A percentile compares a stretch with the other conserved stretches of the same genome.
phyloP scores from a whole-genome alignment of 805 yeast genomes.

The Cyberlindnera petersonii region DNA sequence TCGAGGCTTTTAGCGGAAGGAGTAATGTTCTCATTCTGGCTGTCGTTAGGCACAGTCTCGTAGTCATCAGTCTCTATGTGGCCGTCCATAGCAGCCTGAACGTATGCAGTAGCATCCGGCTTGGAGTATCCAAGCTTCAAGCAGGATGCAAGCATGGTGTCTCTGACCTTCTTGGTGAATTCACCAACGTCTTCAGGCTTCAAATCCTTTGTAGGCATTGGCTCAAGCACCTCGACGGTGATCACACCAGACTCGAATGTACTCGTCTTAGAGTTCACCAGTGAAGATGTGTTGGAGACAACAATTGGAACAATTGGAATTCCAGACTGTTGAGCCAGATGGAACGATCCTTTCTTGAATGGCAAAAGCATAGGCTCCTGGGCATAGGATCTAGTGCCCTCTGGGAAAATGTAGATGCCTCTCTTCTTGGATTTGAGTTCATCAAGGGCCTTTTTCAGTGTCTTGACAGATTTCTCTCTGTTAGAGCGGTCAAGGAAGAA shows the following conservation, averaged over 20 bases:
- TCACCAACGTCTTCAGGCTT: conserved; percentile 66
- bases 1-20: conserved; percentile 10
- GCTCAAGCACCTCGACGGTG: conserved; percentile 73
- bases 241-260: conserved; percentile 78
- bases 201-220: conserved; percentile 67
- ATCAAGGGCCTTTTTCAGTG: conserved; percentile 66
- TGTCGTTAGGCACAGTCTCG: conserved; percentile 25
- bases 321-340: conserved; percentile 87
- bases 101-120: conserved; percentile 26
- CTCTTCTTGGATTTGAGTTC: conserved; percentile 60
- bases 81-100: background rate
- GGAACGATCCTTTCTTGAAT: conserved; percentile 97
- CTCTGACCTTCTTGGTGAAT: conserved; percentile 54
- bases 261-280: conserved; percentile 56
- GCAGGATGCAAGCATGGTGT: conserved; percentile 47
- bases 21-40: conserved; percentile 8
- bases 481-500: conserved; percentile 83
- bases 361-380: conserved; percentile 68
- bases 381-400: conserved; percentile 90
- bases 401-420: conserved; percentile 89
- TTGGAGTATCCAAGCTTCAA: conserved; percentile 36
- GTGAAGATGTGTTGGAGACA: conserved; percentile 76
- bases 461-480: conserved; percentile 68
- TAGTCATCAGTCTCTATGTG: conserved; percentile 13
- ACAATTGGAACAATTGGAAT: conserved; percentile 89